Base-by-base conservation (phyloP, 495 filamentous ascomycete species). In the Trichoderma asperelloides region DNA sequence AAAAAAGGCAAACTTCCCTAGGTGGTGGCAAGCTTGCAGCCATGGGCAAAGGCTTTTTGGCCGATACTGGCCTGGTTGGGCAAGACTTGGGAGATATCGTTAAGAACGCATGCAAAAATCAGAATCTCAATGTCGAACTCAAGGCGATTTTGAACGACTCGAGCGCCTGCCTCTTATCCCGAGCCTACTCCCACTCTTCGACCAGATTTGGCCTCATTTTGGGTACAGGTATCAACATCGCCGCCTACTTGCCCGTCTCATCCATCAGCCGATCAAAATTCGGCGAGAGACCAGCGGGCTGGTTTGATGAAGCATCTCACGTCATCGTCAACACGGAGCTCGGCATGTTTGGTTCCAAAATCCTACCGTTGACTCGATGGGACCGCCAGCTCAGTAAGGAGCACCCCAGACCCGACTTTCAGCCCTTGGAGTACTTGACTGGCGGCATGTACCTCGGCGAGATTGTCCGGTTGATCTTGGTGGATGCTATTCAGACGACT, bases 361-460 rank as follows among this genome's bases (percentile, higher is more conserved):
- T 90, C 25, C 79, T 89, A 5, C 86, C 89, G 11, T 78, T 88
- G 60, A 93, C 91, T 3, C 85, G 84, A 70, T 94, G 90, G 90
- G 91, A 96, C 69, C 69, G 77, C 15, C 72, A 80, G 39, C 78
- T 96, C 13, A 87, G 88, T 67, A 77, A 74, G 2, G 82, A 78
- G 1, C 89, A 91, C 72, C 82, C 88, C 16, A 83, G 86, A 5
- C 92, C 92, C 0, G 89, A 90, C 0, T 96, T 95, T 69, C 91
- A 95, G 70, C 92, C 92, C 0, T 83, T 94, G 37, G 92, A 96
- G 75, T 89, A 94, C 69, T 84, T 93, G 77, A 88, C 91, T 7
- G 87, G 89, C 68, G 92, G 92, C 7, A 87, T 87, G 45, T 96
- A 96, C 73, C 84, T 96, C 5, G 92, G 92, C 27, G 92, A 96